These are phyloP conservation scores for Nigrospora oryzae DNA, from an alignment of 2,329 filamentous ascomycete species.

Conservation along the genomic window DNA sequence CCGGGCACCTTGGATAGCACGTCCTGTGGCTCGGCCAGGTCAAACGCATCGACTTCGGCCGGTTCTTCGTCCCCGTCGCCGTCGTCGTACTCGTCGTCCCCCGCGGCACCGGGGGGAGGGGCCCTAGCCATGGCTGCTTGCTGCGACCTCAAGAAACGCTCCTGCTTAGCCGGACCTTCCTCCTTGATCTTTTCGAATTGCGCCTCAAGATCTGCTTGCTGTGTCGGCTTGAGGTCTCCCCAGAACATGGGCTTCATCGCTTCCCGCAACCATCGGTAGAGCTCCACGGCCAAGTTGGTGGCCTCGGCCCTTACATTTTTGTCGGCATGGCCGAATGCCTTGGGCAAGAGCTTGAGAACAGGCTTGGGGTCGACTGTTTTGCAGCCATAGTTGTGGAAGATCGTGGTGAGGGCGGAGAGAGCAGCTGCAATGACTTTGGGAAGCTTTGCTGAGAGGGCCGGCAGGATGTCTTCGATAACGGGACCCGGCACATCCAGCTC, in stretches of 20 bases:
- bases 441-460: slow-evolving; percentile 26
- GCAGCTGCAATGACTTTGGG: slow-evolving; percentile 26
- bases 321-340: slow-evolving; percentile 91
- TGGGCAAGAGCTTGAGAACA: slow-evolving; percentile 78
- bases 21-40: slow-evolving; percentile 80
- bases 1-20: slow-evolving; percentile 73
- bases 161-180: slow-evolving; percentile 81
- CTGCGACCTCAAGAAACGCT: slow-evolving; percentile 79
- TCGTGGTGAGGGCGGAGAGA: slow-evolving; percentile 59
- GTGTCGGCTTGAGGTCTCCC: slow-evolving; percentile 88
- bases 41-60: slow-evolving; percentile 70
- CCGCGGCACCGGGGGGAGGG: slow-evolving; percentile 50
- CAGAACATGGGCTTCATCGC: slow-evolving; percentile 99
- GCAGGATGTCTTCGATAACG: slow-evolving; percentile 83
- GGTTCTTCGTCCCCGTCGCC: slow-evolving; percentile 52
- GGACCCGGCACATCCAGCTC: slow-evolving; percentile 82
- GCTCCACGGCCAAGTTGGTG: slow-evolving; percentile 82
- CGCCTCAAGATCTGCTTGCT: slow-evolving; percentile 88
- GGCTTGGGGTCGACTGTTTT: slow-evolving; percentile 91
- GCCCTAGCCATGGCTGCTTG: slow-evolving; percentile 74
- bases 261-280: slow-evolving; percentile 94
- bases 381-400: slow-evolving; percentile 91
- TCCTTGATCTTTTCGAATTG: slow-evolving; percentile 90
- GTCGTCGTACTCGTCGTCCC: slow-evolving; percentile 47
- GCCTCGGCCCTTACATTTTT: slow-evolving; percentile 96